These are phyloP conservation scores for Globisporangium lucens DNA, from an alignment of 352 stramenopile genomes.

Conservation along the genomic window DNA sequence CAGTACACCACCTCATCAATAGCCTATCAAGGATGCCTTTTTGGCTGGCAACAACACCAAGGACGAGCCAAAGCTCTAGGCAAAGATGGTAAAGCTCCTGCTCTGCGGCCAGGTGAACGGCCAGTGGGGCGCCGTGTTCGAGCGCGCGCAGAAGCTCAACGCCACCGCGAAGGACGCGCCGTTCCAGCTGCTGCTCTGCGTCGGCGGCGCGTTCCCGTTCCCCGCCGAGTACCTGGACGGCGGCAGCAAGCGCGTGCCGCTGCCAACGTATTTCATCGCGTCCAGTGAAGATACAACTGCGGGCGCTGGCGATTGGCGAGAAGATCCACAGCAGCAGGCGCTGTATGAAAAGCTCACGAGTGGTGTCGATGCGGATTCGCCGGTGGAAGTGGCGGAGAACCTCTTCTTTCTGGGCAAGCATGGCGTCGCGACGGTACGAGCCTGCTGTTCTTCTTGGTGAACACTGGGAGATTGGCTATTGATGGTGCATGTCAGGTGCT, in stretches of 20 bases:
- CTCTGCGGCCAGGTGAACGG: constrained; percentile 62
- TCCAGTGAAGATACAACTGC: neutral
- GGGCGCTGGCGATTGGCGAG: neutral
- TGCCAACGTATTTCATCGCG: neutral
- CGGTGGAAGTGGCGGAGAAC: neutral
- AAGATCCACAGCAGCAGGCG: neutral
- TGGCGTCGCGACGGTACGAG: neutral
- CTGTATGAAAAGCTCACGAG: neutral
- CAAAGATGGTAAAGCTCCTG: constrained; percentile 70
- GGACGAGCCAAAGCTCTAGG: neutral
- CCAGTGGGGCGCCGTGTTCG: constrained; percentile 62
- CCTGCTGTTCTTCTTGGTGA: neutral
- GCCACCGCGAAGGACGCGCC: constrained; percentile 29
- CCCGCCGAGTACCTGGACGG: neutral
- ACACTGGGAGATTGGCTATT: too few relatives aligned
- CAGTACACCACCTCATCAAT: neutral
- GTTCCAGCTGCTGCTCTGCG: neutral
- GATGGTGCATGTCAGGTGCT: neutral
- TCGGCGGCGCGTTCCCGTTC: neutral
- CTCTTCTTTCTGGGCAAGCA: neutral
- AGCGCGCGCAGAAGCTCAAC: constrained; percentile 72
- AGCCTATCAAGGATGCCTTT: neutral
- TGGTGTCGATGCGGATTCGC: neutral
- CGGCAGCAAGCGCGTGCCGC: neutral
- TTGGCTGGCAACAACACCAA: neutral